Evolutionary conservation across 208 protist species (phyloP).

Genomic region (Leishmania aethiopica): DNA sequence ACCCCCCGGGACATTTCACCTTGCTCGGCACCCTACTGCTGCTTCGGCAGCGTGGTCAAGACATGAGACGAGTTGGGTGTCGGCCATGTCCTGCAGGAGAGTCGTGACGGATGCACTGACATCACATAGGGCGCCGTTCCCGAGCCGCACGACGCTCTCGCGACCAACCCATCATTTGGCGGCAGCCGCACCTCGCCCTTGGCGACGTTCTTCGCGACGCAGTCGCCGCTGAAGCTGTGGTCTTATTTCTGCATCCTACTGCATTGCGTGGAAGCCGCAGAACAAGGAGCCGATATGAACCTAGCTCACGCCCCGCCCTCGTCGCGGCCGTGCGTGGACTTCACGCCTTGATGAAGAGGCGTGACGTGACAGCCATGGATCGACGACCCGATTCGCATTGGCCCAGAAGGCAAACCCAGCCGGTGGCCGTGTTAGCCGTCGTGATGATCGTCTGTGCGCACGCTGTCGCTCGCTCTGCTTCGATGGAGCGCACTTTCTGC

Average conservation of each 20-base stretch:
- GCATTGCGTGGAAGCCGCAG: conserved; percentile 71
- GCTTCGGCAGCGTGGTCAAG: conserved; percentile 55
- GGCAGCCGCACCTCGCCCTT: conserved; percentile 76
- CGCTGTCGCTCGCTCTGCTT: background rate
- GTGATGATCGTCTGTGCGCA: background rate
- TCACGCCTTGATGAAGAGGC: conserved; percentile 44
- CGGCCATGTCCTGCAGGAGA: conserved; percentile 76
- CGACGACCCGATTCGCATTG: conserved; percentile 36
- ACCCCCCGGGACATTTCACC: conserved; percentile 46
- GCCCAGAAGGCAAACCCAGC: conserved; percentile 4
- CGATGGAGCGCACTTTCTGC: background rate
- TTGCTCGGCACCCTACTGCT: conserved; percentile 92
- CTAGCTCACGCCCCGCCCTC: conserved; percentile 28
- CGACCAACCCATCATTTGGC: conserved; percentile 83
- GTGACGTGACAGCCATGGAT: conserved; percentile 35
- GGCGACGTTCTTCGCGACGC: conserved; percentile 40
- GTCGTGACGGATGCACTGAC: conserved; percentile 85
- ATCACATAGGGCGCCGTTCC: conserved; percentile 50
- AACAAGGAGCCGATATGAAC: conserved; percentile 43
- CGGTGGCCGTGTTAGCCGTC: background rate
- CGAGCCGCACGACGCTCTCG: conserved; percentile 70
- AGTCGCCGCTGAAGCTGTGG: conserved; percentile 49
- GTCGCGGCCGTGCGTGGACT: conserved; percentile 50
- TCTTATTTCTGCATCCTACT: conserved; percentile 74
- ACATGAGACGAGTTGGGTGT: conserved; percentile 63